These are phyloP conservation scores for Xylaria sp. DNA, from an alignment of 2,329 filamentous ascomycete species.

Conservation along the genomic window DNA sequence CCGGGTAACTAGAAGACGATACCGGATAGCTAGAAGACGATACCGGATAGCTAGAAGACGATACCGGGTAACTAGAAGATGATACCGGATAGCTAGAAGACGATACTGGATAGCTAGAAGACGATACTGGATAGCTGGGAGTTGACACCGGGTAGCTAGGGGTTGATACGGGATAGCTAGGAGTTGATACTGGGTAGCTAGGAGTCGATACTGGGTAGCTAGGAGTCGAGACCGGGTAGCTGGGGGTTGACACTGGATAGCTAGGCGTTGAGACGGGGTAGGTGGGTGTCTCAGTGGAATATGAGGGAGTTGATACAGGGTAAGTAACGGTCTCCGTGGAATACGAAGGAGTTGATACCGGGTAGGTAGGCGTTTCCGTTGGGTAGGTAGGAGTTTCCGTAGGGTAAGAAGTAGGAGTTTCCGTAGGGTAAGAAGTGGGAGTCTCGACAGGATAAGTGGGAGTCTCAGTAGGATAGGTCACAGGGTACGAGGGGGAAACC, in stretches of 20 bases:
- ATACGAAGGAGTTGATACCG: slow-evolving; percentile 17
- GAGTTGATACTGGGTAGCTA: slow-evolving; percentile 4
- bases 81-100: neutral
- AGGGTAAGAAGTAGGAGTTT: slow-evolving; percentile 11
- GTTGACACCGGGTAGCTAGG: slow-evolving; percentile 4
- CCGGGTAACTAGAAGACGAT: slow-evolving; percentile 1
- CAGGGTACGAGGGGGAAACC: slow-evolving; percentile 23
- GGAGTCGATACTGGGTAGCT: slow-evolving; percentile 14
- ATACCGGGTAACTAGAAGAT: neutral
- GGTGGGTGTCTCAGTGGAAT: slow-evolving; percentile 15
- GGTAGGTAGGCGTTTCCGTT: slow-evolving; percentile 12
- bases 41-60: neutral
- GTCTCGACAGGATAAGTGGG: slow-evolving; percentile 21
- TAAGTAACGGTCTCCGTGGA: slow-evolving; percentile 18
- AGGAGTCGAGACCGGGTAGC: slow-evolving; percentile 10
- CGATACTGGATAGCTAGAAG: slow-evolving; percentile 13
- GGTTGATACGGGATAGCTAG: neutral
- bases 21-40: slow-evolving; percentile 22
- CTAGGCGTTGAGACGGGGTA: neutral
- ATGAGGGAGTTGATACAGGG: slow-evolving; percentile 12
- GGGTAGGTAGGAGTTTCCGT: slow-evolving; percentile 26
- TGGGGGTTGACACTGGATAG: neutral
- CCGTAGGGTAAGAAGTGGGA: slow-evolving; percentile 15
- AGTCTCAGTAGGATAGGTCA: slow-evolving; percentile 18
- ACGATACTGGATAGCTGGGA: slow-evolving; percentile 10